A percentile compares a stretch with the other conserved stretches of the same genome.
Evolutionary conservation across 768 basidiomycete species (phyloP).

Genomic region (Cytidiella melzeri): DNA sequence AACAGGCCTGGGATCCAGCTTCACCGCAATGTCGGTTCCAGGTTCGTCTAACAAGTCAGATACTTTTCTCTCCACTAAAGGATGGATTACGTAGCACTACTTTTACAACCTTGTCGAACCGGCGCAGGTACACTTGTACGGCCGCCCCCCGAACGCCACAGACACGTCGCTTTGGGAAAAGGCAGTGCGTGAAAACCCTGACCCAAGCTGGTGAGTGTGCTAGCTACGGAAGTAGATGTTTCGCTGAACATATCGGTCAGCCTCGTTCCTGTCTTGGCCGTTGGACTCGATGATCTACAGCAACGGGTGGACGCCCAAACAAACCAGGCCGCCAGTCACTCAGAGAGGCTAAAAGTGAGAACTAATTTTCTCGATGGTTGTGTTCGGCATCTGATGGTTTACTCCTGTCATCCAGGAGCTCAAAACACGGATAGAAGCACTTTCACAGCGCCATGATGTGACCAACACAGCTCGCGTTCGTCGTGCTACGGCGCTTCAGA

Average conservation of each 20-base stretch:
- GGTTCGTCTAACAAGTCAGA: conserved; percentile 34
- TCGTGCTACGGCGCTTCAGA: conserved; percentile 56
- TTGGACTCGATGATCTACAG: conserved; percentile 79
- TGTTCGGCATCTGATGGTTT: not conserved
- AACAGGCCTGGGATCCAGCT: conserved; percentile 64
- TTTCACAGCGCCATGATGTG: conserved; percentile 57
- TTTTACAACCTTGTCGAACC: conserved; percentile 86
- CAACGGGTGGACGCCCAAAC: conserved; percentile 73
- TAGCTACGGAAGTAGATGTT: not conserved
- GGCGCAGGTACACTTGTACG: conserved; percentile 55
- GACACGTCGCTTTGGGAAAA: conserved; percentile 75
- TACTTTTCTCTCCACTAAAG: not conserved
- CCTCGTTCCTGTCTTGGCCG: conserved; percentile 71
- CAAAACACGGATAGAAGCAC: conserved; percentile 51
- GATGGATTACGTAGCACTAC: conserved; percentile 44
- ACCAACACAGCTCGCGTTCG: conserved; percentile 63
- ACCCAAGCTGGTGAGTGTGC: conserved; percentile 59
- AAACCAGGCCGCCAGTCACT: conserved; percentile 57
- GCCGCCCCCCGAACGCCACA: conserved; percentile 63
- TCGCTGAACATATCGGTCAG: conserved; percentile 30
- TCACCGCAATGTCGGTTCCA: conserved; percentile 76
- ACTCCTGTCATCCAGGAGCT: conserved; percentile 45
- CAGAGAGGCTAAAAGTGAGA: conserved; percentile 55
- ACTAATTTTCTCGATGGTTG: not conserved
- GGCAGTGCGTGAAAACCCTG: conserved; percentile 76